Evolutionary conservation across 2,329 filamentous ascomycete genomes (phyloP).

Genomic region (Allantophomopsis cytisporea): DNA sequence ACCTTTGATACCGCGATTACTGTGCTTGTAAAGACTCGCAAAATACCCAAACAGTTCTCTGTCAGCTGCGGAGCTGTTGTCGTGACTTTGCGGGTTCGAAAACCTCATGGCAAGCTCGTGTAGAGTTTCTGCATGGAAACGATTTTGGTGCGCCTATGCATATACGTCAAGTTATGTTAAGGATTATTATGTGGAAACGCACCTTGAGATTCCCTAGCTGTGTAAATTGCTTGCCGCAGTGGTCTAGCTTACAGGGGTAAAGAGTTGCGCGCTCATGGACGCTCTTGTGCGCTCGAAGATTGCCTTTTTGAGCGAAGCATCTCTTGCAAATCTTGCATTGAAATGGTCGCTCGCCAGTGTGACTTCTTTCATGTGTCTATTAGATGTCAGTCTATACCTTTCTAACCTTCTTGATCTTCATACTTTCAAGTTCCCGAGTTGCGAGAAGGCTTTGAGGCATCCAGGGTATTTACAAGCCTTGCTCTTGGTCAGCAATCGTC

Average conservation of each 20-base stretch:
- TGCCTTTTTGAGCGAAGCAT: conserved; percentile 73
- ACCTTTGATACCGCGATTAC: conserved; percentile 96
- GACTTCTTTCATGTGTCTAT: conserved; percentile 74
- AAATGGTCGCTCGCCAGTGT: conserved; percentile 80
- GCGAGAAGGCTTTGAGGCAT: conserved; percentile 74
- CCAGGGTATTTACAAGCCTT: conserved; percentile 55
- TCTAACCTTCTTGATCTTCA: not conserved
- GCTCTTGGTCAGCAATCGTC: not conserved
- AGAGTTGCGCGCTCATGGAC: conserved; percentile 68
- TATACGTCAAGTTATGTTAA: not conserved
- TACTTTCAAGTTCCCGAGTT: conserved; percentile 61
- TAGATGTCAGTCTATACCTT: not conserved
- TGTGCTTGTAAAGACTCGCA: conserved; percentile 82
- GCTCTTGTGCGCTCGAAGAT: conserved; percentile 71
- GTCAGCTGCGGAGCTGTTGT: conserved; percentile 52
- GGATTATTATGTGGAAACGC: conserved; percentile 1
- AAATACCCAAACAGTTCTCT: conserved; percentile 78
- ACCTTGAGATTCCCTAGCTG: conserved; percentile 89
- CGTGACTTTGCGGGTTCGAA: conserved; percentile 43
- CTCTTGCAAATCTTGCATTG: conserved; percentile 69
- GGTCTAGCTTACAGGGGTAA: conserved; percentile 68
- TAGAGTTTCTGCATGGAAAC: conserved; percentile 72
- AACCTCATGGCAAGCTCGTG: conserved; percentile 59
- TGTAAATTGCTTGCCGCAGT: conserved; percentile 79
- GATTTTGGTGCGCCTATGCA: conserved; percentile 74